Conservation (phyloP, 805 yeast species). For the Nakazawaea molendinolei region DNA sequence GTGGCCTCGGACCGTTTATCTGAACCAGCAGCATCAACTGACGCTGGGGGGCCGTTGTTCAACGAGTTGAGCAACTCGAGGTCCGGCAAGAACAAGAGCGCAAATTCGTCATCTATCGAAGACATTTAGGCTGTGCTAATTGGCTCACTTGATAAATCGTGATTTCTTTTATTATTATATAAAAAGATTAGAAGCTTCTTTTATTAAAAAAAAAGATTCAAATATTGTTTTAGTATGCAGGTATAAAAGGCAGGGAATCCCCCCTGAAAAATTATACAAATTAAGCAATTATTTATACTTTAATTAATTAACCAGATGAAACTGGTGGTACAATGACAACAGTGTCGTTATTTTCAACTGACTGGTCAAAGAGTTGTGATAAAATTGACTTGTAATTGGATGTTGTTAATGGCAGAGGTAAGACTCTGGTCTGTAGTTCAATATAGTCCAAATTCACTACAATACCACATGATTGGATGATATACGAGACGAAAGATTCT, state of each 20-base stretch:
- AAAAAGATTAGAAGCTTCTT: too few relatives aligned
- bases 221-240: too few relatives aligned
- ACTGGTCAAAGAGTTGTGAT: neutral
- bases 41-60: neutral
- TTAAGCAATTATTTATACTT: too few relatives aligned
- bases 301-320: constrained; percentile 20
- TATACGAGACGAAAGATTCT: constrained; percentile 16
- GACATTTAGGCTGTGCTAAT: neutral
- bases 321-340: constrained; percentile 26
- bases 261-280: too few relatives aligned
- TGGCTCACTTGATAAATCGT: neutral
- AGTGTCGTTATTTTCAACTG: constrained; percentile 15
- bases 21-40: neutral
- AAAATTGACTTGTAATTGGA: neutral
- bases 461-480: constrained; percentile 20
- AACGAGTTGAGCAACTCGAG: constrained; percentile 9
- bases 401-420: neutral
- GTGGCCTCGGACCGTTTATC: neutral
- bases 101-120: constrained; percentile 15
- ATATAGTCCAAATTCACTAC: constrained; percentile 23
- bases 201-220: too few relatives aligned
- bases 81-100: constrained; percentile 15
- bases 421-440: constrained; percentile 14
- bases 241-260: too few relatives aligned
- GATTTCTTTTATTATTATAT: too few relatives aligned